Evolutionary conservation across 345 rosid species (phyloP), one percentile per base, ranked within the genome.

Genomic region (Lepidium africanum): DNA sequence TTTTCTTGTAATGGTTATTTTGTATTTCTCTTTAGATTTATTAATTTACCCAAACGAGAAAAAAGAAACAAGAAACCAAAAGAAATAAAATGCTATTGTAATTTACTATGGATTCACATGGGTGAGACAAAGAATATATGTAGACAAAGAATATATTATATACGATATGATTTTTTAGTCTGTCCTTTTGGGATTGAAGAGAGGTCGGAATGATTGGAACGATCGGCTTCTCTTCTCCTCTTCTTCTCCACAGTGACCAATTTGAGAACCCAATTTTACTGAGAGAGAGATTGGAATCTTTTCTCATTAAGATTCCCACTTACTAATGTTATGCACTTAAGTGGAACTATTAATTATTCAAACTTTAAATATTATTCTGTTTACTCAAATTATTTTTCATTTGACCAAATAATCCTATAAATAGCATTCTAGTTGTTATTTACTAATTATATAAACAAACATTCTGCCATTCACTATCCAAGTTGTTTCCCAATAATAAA

Each of bases 171-270:
- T 59, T 42, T 59, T 30, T 42, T 41, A 14, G 38, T 39, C 9
- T 72, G 76, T 33, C 76, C 60, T 15, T 66, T 51, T 42, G 48
- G 55, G 55, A 37, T 66, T 15, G 56, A 65, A 72, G 59, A 72
- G 66, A 65, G 60, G 47, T 72, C 42, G 36, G 49, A 66, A 59
- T 65, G 62, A 59, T 73, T 51, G 59, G 37, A 59, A 42, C 77
- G 72, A 59, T 59, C 77, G 72, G 67, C 62, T 73, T 73, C 72
- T 66, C 49, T 13, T 42, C 77, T 35, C 62, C 46, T 46, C 63
- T 13, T 71, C 75, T 62, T 51, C 55, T 48, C 45, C 57, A 63
- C 1, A 27, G 0, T 55, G 41, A 45, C 16, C 57, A 54, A 71
- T 30, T 55, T 39, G 50, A 57, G 48, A 57, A 72, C 59, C 52